Base-by-base conservation (phyloP, 805 yeast species). In the Hanseniaspora clermontiae region DNA sequence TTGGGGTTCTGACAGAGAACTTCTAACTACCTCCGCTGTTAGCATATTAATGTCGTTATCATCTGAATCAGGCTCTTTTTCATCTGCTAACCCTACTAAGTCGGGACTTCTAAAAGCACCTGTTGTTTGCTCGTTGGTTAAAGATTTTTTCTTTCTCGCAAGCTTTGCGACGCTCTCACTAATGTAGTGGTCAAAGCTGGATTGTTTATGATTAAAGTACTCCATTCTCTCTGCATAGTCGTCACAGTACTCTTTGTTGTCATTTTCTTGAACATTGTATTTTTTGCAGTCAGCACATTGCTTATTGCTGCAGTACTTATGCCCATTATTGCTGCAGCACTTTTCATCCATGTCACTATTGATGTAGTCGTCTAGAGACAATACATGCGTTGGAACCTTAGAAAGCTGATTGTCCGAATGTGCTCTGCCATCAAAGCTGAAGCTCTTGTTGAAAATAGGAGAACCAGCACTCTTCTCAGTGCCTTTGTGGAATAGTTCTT, bases 301-400 rank as follows among this genome's bases (percentile, higher is more conserved):
- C 15, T 17, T 17, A 5, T n/a, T 32, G 9, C 15, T 17, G n/a
- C 49, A 46, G 29, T 46, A 24, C 32, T 32, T 46, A 19, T 46
- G 49, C 14, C 32, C 49, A 8, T 38, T 46, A 11, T 32, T 7
- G 4, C 19, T 34, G 15, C 34, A 52, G 27, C 56, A 52, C 34
- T 52, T 52, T 27, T 43, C 36, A 39, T 52, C 56, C 56, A 52
- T 52, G 19, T 52, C 56, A n/a, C 51, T 52, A 34, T 45, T 52
- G 8, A 52, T 52, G 19, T 52, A 52, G 17, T 52, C 42, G 24
- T 52, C 56, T 11, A 46, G n/a, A 3, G 39, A 10, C 12, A 52
- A 31, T 12, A 52, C 51, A 46, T 52, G 56, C 14, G 51, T 45
- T 7, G 56, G 51, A 14, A 52, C 51, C 14, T 52, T 52, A 1